Evolutionary conservation across 1,284 basidiomycete species (phyloP).

Genomic region (Cutaneotrichosporon sp.): DNA sequence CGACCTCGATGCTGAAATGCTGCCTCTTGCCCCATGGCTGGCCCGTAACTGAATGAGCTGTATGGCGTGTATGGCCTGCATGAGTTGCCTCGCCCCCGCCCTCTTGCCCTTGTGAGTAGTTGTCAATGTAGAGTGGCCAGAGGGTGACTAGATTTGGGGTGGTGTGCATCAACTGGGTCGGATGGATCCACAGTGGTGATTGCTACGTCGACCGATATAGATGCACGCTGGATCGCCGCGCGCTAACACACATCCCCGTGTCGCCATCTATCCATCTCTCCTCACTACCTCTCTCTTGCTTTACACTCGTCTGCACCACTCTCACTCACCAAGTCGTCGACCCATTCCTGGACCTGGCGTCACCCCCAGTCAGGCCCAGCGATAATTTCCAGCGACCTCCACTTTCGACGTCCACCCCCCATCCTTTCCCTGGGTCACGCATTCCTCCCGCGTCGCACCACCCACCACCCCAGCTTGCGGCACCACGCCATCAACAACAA

Average conservation of each 20-base stretch:
- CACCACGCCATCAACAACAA: background rate
- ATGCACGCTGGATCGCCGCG: background rate
- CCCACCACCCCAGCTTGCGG: too few species aligned
- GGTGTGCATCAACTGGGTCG: background rate
- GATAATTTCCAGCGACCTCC: constrained; percentile 9
- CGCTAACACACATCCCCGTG: background rate
- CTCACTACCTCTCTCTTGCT: too few species aligned
- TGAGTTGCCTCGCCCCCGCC: background rate
- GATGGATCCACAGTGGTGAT: background rate
- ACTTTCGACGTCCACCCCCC: constrained; percentile 11
- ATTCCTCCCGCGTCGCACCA: too few species aligned
- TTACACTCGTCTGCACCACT: background rate
- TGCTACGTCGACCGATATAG: background rate
- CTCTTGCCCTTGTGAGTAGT: background rate
- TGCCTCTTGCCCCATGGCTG: too few species aligned
- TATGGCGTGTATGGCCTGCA: too few species aligned
- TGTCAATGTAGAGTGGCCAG: background rate
- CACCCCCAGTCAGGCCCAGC: background rate
- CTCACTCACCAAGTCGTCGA: background rate
- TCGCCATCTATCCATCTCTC: background rate
- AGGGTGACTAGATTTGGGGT: constrained; percentile 1
- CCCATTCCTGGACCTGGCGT: background rate
- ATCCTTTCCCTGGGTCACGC: background rate
- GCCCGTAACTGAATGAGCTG: too few species aligned
- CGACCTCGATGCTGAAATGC: too few species aligned